Percentiles rank a stretch among this genome's conserved stretches.
phyloP scores from a whole-genome alignment of 331 rosid genomes.

The Acacia pycnantha region DNA sequence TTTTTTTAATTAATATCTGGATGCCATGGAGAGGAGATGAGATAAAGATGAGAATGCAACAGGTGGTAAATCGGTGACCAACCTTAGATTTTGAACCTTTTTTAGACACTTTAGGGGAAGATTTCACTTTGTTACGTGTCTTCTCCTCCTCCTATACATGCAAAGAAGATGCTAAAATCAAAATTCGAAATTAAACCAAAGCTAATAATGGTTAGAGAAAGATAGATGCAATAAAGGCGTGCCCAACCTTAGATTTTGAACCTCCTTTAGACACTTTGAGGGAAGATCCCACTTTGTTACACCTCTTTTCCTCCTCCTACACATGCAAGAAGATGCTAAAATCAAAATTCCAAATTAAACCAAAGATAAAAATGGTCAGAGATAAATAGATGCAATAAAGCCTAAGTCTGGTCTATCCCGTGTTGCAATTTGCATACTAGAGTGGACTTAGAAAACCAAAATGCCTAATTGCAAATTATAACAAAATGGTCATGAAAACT shows the following conservation, averaged over 20 bases:
- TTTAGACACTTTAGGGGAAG: conserved; percentile 37
- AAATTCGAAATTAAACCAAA: background rate
- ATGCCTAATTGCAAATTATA: background rate
- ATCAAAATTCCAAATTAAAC: background rate
- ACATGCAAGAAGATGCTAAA: background rate
- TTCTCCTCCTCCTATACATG: conserved; percentile 66
- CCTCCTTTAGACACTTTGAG: conserved; percentile 40
- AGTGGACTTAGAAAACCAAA: background rate
- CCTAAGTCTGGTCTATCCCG: background rate
- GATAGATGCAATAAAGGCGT: background rate
- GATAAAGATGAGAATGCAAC: background rate
- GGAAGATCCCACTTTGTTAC: conserved; percentile 36
- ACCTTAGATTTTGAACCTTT: conserved; percentile 60
- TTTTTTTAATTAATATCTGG: background rate
- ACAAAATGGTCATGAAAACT: background rate
- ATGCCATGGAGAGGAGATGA: background rate
- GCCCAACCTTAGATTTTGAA: conserved; percentile 55
- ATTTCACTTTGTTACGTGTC: conserved; percentile 46
- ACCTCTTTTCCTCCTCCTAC: conserved; percentile 79
- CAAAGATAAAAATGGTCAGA: background rate
- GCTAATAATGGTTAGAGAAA: background rate
- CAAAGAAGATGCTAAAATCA: background rate
- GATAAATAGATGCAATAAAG: background rate
- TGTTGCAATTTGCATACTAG: background rate
- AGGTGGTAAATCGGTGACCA: background rate